A percentile compares a stretch with the other conserved stretches of the same genome.
These are phyloP conservation scores for Vitis rotundifolia DNA, from an alignment of 164 flowering plant genomes.

Conservation along the genomic window DNA sequence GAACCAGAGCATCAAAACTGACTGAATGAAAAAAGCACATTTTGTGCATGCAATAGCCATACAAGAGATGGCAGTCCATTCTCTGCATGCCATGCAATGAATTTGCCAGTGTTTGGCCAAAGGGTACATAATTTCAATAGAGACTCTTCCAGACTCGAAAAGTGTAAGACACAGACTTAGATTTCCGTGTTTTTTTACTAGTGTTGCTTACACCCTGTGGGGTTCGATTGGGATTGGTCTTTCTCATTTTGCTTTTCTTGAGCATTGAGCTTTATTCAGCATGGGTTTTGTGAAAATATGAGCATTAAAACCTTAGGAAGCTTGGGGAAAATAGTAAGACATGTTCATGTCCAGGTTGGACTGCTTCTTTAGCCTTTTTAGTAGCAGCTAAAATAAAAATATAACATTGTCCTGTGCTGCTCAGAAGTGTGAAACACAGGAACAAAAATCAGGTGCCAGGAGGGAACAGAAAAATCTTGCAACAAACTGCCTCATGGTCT, in stretches of 20 bases:
- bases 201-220: too few species aligned
- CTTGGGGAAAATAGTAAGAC: background rate
- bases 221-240: too few species aligned
- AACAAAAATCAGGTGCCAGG: background rate
- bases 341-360: background rate
- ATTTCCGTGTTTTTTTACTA: too few species aligned
- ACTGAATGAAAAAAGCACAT: background rate
- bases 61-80: background rate
- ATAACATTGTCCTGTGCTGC: background rate
- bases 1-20: background rate
- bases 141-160: too few species aligned
- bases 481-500: background rate
- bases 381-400: too few species aligned
- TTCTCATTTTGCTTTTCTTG: too few species aligned
- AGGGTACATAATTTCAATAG: too few species aligned
- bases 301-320: background rate
- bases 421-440: background rate
- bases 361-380: too few species aligned
- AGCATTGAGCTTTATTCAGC: too few species aligned
- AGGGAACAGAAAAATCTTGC: background rate
- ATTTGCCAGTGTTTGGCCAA: too few species aligned
- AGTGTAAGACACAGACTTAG: too few species aligned
- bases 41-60: background rate
- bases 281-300: too few species aligned
- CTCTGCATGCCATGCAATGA: background rate